Evolutionary conservation across 805 yeast genomes (phyloP).

Genomic region (Kodamaea jinghongensis): DNA sequence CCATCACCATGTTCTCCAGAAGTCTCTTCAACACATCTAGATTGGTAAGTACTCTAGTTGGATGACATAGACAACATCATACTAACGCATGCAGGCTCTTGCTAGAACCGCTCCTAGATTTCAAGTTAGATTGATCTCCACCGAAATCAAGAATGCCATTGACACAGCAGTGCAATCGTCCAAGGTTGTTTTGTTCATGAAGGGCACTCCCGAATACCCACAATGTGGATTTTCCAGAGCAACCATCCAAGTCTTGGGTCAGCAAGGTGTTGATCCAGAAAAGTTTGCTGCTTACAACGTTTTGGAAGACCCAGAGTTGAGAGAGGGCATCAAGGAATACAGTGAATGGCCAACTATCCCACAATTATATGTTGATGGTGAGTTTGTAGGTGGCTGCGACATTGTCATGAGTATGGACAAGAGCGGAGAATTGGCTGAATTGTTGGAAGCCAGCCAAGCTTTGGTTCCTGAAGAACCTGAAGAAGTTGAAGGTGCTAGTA

Average conservation of each 20-base stretch:
- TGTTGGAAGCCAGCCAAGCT: slow-evolving; percentile 75
- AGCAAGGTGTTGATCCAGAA: slow-evolving; percentile 93
- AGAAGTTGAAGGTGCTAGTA: slow-evolving; percentile 24
- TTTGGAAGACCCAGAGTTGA: slow-evolving; percentile 87
- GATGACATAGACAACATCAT: not conserved
- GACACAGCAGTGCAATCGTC: slow-evolving; percentile 83
- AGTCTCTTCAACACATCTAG: slow-evolving; percentile 12
- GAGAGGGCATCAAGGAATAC: slow-evolving; percentile 94
- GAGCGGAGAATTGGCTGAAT: slow-evolving; percentile 82
- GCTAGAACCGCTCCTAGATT: slow-evolving; percentile 2
- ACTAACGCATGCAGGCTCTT: slow-evolving; percentile 6
- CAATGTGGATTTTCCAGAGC: slow-evolving; percentile 97
- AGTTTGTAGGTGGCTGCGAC: slow-evolving; percentile 97
- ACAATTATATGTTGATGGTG: slow-evolving; percentile 85
- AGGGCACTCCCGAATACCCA: slow-evolving; percentile 97
- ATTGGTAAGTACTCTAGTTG: slow-evolving; percentile 11
- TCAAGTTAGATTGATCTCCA: slow-evolving; percentile 53
- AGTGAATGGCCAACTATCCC: slow-evolving; percentile 99
- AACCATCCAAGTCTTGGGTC: slow-evolving; percentile 88
- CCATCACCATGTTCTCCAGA: slow-evolving; percentile 10
- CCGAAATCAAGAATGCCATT: slow-evolving; percentile 80
- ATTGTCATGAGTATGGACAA: slow-evolving; percentile 89
- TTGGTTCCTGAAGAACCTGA: slow-evolving; percentile 78
- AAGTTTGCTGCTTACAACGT: slow-evolving; percentile 98
- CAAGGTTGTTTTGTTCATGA: slow-evolving; percentile 96